Percentiles rank a stretch among this genome's conserved stretches.
Evolutionary conservation across 805 yeast genomes (phyloP).

Genomic region (Yarrowia sp.): DNA sequence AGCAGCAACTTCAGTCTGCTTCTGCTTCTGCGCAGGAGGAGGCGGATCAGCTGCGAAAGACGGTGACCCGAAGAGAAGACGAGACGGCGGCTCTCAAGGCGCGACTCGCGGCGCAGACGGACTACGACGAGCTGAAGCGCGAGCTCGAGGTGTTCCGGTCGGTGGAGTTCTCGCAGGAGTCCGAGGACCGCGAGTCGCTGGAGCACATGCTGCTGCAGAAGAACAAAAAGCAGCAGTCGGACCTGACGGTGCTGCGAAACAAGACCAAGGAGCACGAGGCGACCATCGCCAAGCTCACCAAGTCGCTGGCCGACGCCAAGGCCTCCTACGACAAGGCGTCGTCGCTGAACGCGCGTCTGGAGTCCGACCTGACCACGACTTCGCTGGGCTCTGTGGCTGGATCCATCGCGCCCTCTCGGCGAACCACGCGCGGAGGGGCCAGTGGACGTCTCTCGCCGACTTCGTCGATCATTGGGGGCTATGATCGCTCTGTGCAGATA

Average conservation of each 20-base stretch:
- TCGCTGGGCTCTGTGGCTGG: conserved; percentile 34
- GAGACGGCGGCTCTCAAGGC: conserved; percentile 54
- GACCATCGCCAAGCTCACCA: conserved; percentile 45
- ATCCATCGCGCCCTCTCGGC: conserved; percentile 37
- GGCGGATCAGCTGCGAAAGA: conserved; percentile 29
- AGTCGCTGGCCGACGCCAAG: conserved; percentile 14
- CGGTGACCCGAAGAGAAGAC: conserved; percentile 28
- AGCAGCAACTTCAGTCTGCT: conserved; percentile 34
- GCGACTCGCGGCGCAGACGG: conserved; percentile 53
- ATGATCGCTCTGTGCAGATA: conserved; percentile 29
- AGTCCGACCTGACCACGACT: conserved; percentile 61
- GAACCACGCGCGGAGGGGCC: conserved; percentile 33
- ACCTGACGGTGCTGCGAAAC: conserved; percentile 63
- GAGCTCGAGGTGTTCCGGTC: conserved; percentile 71
- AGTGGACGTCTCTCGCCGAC: conserved; percentile 45
- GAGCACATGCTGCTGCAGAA: conserved; percentile 65
- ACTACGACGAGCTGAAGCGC: conserved; percentile 76
- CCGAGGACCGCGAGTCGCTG: conserved; percentile 36
- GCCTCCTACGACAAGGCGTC: conserved; percentile 2
- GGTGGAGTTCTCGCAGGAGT: conserved; percentile 58
- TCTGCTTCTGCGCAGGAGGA: conserved; percentile 38
- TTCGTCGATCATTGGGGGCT: conserved; percentile 38
- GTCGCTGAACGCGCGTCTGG: conserved; percentile 59
- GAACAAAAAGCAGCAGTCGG: conserved; percentile 70
- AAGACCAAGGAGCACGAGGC: conserved; percentile 50